Conservation (phyloP, 2,329 filamentous ascomycete genomes). For the Colletotrichum kahawae region DNA sequence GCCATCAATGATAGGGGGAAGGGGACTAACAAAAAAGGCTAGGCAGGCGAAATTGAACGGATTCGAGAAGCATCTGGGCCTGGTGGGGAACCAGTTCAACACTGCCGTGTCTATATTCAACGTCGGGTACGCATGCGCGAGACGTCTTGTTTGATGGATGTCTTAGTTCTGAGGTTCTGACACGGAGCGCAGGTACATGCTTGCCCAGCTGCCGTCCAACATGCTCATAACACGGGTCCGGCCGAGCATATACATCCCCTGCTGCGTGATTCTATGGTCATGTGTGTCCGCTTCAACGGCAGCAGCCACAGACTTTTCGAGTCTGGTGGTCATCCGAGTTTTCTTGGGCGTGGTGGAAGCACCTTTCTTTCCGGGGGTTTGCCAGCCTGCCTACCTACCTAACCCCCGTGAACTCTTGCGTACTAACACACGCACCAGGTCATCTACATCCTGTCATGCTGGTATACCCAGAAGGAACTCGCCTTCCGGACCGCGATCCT, state of each 20-base stretch:
- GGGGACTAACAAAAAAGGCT: not conserved
- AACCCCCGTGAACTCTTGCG: not conserved
- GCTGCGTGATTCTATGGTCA: constrained; percentile 21
- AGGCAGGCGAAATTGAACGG: constrained; percentile 15
- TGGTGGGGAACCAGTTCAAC: constrained; percentile 19
- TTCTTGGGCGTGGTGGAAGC: constrained; percentile 15
- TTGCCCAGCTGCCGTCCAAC: constrained; percentile 27
- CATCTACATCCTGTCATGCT: constrained; percentile 18
- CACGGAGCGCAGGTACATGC: constrained; percentile 18
- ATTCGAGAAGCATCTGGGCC: constrained; percentile 16
- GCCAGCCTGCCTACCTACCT: not conserved
- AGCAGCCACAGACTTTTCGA: constrained; percentile 6
- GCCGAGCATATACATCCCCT: constrained; percentile 26
- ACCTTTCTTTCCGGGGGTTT: constrained; percentile 20
- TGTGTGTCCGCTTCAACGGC: constrained; percentile 21
- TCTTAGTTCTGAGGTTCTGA: not conserved
- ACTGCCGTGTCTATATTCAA: constrained; percentile 15
- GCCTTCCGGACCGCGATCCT: constrained; percentile 16
- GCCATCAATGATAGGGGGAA: too few relatives aligned
- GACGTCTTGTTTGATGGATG: not conserved
- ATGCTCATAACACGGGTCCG: constrained; percentile 25
- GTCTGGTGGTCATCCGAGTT: constrained; percentile 8
- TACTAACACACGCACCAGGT: constrained; percentile 33
- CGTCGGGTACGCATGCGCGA: not conserved
- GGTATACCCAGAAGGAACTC: constrained; percentile 21